phyloP scores from a whole-genome alignment of 331 rosid genomes.

The Ulmus americana region DNA sequence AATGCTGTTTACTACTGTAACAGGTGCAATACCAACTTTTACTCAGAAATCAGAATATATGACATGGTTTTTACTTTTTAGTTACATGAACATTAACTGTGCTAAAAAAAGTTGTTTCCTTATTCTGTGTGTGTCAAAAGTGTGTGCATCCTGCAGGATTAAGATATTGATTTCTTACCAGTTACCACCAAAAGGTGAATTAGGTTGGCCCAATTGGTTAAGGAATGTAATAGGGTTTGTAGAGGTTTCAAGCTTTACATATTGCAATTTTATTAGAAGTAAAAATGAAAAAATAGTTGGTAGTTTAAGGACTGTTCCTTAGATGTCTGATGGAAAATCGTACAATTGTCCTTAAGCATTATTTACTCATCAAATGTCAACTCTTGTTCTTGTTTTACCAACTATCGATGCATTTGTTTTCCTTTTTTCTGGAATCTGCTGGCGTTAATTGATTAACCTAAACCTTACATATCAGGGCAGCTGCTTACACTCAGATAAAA shows the following conservation, averaged over 20 bases:
- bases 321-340: background rate
- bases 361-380: background rate
- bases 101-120: background rate
- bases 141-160: no score
- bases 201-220: background rate
- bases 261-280: background rate
- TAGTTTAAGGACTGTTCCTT: background rate
- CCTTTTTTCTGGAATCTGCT: conserved; percentile 16
- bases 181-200: background rate
- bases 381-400: background rate
- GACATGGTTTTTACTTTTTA: background rate
- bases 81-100: background rate
- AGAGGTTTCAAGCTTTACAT: background rate
- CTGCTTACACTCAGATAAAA: conserved; percentile 75
- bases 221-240: background rate
- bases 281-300: background rate
- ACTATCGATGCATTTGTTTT: background rate
- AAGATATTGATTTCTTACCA: no score
- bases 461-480: conserved; percentile 63
- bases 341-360: background rate
- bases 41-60: background rate
- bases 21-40: conserved; percentile 48
- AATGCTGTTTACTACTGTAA: conserved; percentile 88
- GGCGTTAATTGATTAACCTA: conserved; percentile 19
- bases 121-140: background rate